Evolutionary conservation across 2,329 filamentous ascomycete species (phyloP).

Genomic region (Aspergillus novoparasiticus): DNA sequence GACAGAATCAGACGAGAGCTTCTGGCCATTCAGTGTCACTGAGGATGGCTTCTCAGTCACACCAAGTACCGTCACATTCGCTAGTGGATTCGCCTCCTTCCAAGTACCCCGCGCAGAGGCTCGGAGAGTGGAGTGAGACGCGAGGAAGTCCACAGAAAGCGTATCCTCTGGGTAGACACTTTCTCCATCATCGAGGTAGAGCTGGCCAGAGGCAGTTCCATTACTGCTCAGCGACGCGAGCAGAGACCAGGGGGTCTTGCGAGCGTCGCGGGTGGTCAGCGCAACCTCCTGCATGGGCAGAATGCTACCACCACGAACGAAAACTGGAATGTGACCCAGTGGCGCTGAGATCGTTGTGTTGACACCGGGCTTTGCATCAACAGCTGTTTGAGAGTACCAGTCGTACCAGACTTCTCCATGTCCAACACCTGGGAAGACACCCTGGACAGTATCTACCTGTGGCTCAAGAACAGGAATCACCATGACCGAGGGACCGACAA

Average conservation of each 20-base stretch:
- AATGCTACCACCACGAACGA: conserved; percentile 67
- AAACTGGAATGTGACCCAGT: conserved; percentile 71
- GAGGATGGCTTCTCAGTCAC: conserved; percentile 44
- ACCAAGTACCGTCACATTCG: conserved; percentile 66
- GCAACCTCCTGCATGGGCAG: conserved; percentile 69
- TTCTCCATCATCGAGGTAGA: conserved; percentile 78
- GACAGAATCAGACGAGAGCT: conserved; percentile 48
- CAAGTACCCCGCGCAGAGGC: conserved; percentile 56
- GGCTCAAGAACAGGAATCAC: conserved; percentile 66
- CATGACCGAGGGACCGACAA: conserved; percentile 67
- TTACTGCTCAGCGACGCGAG: conserved; percentile 61
- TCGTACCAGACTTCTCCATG: conserved; percentile 71
- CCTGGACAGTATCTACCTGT: conserved; percentile 64
- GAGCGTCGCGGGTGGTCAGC: conserved; percentile 65
- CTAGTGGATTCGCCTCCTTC: conserved; percentile 59
- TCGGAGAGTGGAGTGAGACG: conserved; percentile 45
- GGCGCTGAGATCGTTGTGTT: conserved; percentile 65
- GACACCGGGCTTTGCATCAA: conserved; percentile 54
- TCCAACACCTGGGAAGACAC: conserved; percentile 69
- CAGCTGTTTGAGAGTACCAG: conserved; percentile 69
- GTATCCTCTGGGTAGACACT: conserved; percentile 61
- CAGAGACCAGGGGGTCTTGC: conserved; percentile 68
- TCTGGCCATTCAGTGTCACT: conserved; percentile 56
- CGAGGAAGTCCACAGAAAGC: conserved; percentile 52
- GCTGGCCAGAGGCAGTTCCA: conserved; percentile 59